phyloP scores from a whole-genome alignment of 805 yeast genomes.

The Lipomyces yamadae region DNA sequence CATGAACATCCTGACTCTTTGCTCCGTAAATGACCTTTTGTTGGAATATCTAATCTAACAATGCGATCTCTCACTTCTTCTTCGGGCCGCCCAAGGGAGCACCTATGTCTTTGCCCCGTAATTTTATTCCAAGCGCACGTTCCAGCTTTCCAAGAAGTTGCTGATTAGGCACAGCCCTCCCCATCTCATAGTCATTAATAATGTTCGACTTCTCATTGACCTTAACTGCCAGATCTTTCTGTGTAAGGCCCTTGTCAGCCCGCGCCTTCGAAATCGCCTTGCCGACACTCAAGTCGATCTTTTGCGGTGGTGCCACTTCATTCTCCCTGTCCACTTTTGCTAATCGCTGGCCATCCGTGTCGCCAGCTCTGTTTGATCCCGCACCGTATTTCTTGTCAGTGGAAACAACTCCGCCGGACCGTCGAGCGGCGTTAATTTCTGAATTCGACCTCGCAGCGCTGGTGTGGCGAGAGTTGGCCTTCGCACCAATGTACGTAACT shows the following conservation, averaged over 20 bases:
- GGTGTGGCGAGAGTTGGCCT: slow-evolving; percentile 79
- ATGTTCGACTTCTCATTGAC: slow-evolving; percentile 95
- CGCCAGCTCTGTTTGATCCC: slow-evolving; percentile 61
- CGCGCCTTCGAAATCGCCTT: slow-evolving; percentile 84
- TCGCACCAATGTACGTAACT: slow-evolving; percentile 85
- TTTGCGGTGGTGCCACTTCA: slow-evolving; percentile 91
- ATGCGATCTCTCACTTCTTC: slow-evolving; percentile 44
- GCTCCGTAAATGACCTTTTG: not conserved
- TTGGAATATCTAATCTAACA: not conserved
- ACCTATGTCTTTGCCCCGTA: slow-evolving; percentile 96
- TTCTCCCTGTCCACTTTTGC: slow-evolving; percentile 92
- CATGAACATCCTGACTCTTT: not conserved
- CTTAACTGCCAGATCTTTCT: slow-evolving; percentile 94
- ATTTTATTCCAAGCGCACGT: slow-evolving; percentile 89
- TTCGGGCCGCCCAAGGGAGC: slow-evolving; percentile 67
- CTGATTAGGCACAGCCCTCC: slow-evolving; percentile 95
- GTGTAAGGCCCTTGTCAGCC: slow-evolving; percentile 85
- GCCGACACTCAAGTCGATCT: slow-evolving; percentile 82
- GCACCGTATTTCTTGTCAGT: slow-evolving; percentile 91
- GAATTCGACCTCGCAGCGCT: slow-evolving; percentile 77
- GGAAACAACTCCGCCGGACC: slow-evolving; percentile 84
- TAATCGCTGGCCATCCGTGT: slow-evolving; percentile 92
- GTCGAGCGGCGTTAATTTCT: slow-evolving; percentile 90
- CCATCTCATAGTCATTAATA: slow-evolving; percentile 95
- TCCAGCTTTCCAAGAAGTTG: slow-evolving; percentile 91